phyloP scores from a whole-genome alignment of 106 monocot species.

The Agapanthus africanus region DNA sequence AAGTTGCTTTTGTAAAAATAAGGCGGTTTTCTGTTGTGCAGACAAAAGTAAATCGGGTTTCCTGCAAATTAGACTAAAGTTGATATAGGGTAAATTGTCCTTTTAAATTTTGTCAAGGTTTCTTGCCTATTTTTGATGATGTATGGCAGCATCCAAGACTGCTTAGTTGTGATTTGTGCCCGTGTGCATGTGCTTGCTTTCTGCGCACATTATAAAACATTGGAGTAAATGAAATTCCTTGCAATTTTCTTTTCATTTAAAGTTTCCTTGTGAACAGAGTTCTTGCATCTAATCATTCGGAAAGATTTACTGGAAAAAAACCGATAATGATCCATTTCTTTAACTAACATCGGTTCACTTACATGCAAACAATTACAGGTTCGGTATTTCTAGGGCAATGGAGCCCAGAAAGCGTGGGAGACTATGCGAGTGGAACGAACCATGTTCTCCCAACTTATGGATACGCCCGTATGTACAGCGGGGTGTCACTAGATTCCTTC shows the following conservation, averaged over 20 bases:
- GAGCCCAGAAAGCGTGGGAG: constrained; percentile 97
- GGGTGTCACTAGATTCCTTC: constrained; percentile 84
- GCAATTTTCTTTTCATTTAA: constrained; percentile 1
- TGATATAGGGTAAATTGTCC: too few species aligned
- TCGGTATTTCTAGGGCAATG: constrained; percentile 92
- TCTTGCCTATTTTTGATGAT: background rate
- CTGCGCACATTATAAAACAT: background rate
- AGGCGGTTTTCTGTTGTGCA: too few species aligned
- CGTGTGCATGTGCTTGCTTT: background rate
- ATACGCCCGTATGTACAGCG: constrained; percentile 93
- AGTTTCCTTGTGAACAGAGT: too few species aligned
- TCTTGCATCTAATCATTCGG: background rate
- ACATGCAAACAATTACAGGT: constrained; percentile 28
- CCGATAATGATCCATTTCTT: too few species aligned
- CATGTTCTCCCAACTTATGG: constrained; percentile 97
- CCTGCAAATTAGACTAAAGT: too few species aligned
- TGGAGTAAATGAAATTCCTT: background rate
- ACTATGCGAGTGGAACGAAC: constrained; percentile 94
- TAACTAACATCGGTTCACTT: background rate
- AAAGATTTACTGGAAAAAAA: background rate
- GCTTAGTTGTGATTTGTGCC: too few species aligned
- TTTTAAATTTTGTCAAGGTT: background rate
- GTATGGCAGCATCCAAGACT: background rate
- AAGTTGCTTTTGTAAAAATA: too few species aligned
- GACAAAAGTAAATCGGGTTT: too few species aligned